Percentiles rank a stretch among this genome's conserved stretches.
phyloP scores from a whole-genome alignment of 1,284 basidiomycete genomes.

The Uromyces viciae-fabae region DNA sequence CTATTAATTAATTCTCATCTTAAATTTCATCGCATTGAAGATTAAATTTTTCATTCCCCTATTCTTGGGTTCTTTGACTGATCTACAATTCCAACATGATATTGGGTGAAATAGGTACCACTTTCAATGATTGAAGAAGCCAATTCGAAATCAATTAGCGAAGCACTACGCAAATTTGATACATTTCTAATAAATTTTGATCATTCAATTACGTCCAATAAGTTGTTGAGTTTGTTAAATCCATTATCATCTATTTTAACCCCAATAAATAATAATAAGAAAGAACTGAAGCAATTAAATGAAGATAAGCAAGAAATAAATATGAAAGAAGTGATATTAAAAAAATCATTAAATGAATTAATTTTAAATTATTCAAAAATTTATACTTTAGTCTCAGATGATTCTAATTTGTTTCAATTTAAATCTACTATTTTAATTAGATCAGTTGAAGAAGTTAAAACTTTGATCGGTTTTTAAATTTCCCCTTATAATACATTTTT shows the following conservation, averaged over 20 bases:
- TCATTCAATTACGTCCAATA: not conserved
- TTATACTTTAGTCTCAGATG: slow-evolving; percentile 63
- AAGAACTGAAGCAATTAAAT: not conserved
- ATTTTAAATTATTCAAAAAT: not conserved
- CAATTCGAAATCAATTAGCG: slow-evolving; percentile 54
- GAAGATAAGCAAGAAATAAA: not conserved
- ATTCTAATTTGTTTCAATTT: slow-evolving; percentile 78
- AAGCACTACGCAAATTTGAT: slow-evolving; percentile 55
- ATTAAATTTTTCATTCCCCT: too few species aligned
- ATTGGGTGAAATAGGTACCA: slow-evolving; percentile 67
- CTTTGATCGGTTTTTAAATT: slow-evolving; percentile 56
- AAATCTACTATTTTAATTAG: slow-evolving; percentile 78
- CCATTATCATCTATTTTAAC: slow-evolving; percentile 58
- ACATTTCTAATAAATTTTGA: slow-evolving; percentile 57
- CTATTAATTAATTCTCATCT: not conserved
- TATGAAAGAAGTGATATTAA: slow-evolving; percentile 12
- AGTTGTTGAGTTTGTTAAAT: slow-evolving; percentile 8
- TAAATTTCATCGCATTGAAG: too few species aligned
- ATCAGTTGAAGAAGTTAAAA: slow-evolving; percentile 58
- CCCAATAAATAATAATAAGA: slow-evolving; percentile 68
- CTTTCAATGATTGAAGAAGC: slow-evolving; percentile 56
- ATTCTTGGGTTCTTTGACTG: too few species aligned
- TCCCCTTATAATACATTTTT: too few species aligned
- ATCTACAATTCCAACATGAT: too few species aligned
- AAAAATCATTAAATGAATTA: not conserved